Evolutionary conservation across 2,329 filamentous ascomycete species (phyloP).

Genomic region (Stachybotrys echinatus): DNA sequence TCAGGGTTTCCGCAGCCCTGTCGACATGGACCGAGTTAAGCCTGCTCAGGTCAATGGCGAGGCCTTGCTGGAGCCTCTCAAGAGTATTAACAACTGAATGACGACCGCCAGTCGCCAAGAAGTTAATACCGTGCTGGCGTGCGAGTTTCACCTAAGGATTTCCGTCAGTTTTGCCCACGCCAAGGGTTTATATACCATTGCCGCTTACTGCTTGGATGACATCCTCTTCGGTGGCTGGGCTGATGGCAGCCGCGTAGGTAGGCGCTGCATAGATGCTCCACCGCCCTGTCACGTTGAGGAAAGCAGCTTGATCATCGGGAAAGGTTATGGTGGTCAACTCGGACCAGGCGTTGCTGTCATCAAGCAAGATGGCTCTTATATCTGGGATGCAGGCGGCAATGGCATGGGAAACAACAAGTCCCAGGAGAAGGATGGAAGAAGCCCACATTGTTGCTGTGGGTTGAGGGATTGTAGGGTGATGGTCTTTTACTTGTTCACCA

Average conservation of each 20-base stretch:
- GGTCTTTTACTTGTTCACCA: too few species aligned
- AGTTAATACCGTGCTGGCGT: background rate
- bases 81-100: background rate
- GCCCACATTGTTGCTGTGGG: background rate
- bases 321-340: background rate
- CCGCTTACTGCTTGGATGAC: background rate
- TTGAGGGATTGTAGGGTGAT: too few species aligned
- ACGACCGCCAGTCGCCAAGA: background rate
- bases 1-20: background rate
- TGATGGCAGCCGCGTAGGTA: background rate
- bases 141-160: background rate
- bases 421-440: background rate
- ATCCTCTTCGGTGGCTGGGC: background rate
- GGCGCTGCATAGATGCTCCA: background rate
- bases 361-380: background rate
- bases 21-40: background rate
- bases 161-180: background rate
- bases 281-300: background rate
- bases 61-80: background rate
- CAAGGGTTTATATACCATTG: background rate
- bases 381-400: background rate
- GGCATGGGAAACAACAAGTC: background rate
- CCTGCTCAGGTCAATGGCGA: background rate
- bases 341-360: background rate
- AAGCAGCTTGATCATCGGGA: background rate